Conservation (phyloP, 352 stramenopile genomes). For the Phytopythium montanum region DNA sequence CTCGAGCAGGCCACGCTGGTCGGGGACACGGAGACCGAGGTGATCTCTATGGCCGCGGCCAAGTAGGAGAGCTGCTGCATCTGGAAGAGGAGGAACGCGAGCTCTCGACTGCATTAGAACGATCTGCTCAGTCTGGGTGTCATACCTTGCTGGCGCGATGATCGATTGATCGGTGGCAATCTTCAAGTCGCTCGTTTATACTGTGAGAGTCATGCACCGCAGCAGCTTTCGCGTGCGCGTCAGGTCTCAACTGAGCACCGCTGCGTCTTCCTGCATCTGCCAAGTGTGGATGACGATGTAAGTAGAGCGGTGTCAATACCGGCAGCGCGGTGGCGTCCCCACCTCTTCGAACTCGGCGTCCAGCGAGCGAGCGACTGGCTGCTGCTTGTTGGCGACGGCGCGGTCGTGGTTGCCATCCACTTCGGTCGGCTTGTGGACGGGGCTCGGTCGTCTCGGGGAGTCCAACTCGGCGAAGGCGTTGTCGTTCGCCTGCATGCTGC, state of each 20-base stretch:
- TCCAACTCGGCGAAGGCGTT: not conserved
- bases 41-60: conserved; percentile 1
- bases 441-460: conserved; percentile 4
- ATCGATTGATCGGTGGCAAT: not conserved
- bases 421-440: not conserved
- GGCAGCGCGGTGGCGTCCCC: too few relatives aligned
- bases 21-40: conserved; percentile 33
- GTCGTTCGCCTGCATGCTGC: not conserved
- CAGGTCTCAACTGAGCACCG: not conserved
- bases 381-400: not conserved
- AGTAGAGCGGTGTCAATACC: not conserved
- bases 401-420: not conserved
- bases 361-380: conserved; percentile 1
- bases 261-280: not conserved
- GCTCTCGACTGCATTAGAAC: not conserved
- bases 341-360: conserved; percentile 3
- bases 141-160: too few relatives aligned
- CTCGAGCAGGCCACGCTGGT: conserved; percentile 37
- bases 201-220: not conserved
- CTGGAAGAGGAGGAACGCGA: not conserved
- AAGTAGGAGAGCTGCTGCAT: conserved; percentile 3
- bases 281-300: not conserved
- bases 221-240: not conserved
- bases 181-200: not conserved
- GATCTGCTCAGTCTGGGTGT: too few relatives aligned